A percentile compares a stretch with the other conserved stretches of the same genome.
These are phyloP conservation scores for Clathrospora elynae DNA, from an alignment of 2,329 filamentous ascomycete genomes.

Conservation along the genomic window DNA sequence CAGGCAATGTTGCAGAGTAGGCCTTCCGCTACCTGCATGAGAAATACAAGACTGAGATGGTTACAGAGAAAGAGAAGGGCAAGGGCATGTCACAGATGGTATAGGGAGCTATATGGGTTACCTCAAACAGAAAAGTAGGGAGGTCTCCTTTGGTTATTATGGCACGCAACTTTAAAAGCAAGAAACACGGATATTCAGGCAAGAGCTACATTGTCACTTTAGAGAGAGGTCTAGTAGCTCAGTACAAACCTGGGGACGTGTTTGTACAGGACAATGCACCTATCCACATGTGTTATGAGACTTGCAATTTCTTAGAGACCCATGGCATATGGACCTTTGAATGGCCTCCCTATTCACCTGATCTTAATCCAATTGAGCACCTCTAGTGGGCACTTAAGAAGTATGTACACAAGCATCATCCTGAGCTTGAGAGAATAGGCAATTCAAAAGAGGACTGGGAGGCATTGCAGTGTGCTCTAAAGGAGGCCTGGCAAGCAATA, in stretches of 20 bases:
- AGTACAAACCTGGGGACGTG: slow-evolving; percentile 4
- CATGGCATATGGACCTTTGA: slow-evolving; percentile 18
- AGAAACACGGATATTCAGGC: slow-evolving; percentile 9
- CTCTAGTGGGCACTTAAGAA: slow-evolving; percentile 24
- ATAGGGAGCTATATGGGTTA: slow-evolving; percentile 9
- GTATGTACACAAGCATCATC: slow-evolving; percentile 12
- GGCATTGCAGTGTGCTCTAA: background rate
- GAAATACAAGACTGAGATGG: slow-evolving; percentile 2
- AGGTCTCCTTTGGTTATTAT: slow-evolving; percentile 15
- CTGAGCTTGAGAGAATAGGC: slow-evolving; percentile 10
- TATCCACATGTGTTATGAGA: slow-evolving; percentile 19
- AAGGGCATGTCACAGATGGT: slow-evolving; percentile 1
- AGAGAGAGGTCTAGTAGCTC: slow-evolving; percentile 8
- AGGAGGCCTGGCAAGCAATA: slow-evolving; percentile 8
- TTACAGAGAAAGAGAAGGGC: background rate
- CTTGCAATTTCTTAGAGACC: slow-evolving; percentile 16
- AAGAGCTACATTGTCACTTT: slow-evolving; percentile 8
- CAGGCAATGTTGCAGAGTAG: slow-evolving; percentile 1
- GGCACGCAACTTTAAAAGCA: slow-evolving; percentile 4
- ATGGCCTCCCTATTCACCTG: slow-evolving; percentile 25
- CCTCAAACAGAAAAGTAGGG: slow-evolving; percentile 1
- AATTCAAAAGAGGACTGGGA: slow-evolving; percentile 5
- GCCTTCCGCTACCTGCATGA: background rate
- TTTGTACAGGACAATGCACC: slow-evolving; percentile 32
- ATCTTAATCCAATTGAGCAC: slow-evolving; percentile 34